phyloP scores from a whole-genome alignment of 129 eudicot species.

The sunflower (Helianthus annuus) region DNA sequence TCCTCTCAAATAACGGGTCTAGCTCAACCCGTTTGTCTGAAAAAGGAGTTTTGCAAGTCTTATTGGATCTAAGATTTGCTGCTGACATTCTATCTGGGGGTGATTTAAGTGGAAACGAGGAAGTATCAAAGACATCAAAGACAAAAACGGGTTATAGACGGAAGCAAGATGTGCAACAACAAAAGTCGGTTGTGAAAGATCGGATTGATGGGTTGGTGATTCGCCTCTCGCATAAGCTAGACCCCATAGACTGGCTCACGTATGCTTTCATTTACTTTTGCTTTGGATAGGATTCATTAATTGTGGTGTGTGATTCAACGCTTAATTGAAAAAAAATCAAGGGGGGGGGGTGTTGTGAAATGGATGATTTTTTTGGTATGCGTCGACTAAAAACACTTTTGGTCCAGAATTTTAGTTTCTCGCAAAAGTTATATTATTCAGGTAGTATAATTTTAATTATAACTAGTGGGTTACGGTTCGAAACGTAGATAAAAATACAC shows the following conservation, averaged over 20 bases:
- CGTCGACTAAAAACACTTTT: neutral
- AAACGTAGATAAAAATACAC: too few relatives aligned
- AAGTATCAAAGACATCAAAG: conserved; percentile 43
- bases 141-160: conserved; percentile 57
- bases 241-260: conserved; percentile 99
- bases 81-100: conserved; percentile 85
- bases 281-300: neutral
- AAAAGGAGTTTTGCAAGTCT: conserved; percentile 80
- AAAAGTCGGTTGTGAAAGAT: conserved; percentile 56
- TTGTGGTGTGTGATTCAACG: neutral
- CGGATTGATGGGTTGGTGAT: conserved; percentile 55
- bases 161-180: conserved; percentile 59
- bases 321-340: neutral
- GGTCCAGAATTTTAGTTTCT: too few relatives aligned
- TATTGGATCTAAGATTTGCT: conserved; percentile 82
- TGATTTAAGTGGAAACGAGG: conserved; percentile 51
- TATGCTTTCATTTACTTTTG: conserved; percentile 34
- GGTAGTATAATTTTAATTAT: too few relatives aligned
- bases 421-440: too few relatives aligned
- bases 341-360: neutral
- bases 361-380: neutral
- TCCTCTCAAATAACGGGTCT: conserved; percentile 48
- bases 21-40: conserved; percentile 63
- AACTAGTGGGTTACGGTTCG: neutral
- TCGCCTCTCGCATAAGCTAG: conserved; percentile 78